Evolutionary conservation across 768 basidiomycete species (phyloP), one percentile per base, ranked within the genome.

Genomic region (Austroboletus festivus): DNA sequence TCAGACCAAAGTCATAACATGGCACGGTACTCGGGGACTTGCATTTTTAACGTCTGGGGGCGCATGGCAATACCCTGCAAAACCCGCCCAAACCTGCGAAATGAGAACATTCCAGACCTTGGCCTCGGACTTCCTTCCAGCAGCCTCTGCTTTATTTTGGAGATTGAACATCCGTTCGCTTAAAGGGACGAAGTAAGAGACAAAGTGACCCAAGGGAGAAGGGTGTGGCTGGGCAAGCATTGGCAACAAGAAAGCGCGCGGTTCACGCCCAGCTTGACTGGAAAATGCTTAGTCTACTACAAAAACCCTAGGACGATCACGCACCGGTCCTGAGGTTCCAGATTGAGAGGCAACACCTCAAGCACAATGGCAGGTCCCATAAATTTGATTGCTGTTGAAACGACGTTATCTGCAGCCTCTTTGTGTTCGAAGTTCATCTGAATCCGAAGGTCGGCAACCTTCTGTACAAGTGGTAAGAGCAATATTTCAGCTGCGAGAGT

Each of bases 41-140:
- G 85, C 93, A 71, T 82, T 70, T 56, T 78, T 72, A 34, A 96
- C 70, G 65, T 97, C 89, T n/a, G 74, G 59, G 12, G 89, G 77
- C 21, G 82, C 82, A 63, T 85, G 82, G 65, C 93, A 95, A 70
- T 98, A 99, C 2, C 93, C 93, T 6, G 83, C 82, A 34, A 98
- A 78, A 21, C 94, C 90, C 21, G 82, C 75, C 96, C 96, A 99
- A 18, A 95, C 82, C 67, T 99, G 96, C 10, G 86, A 84, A 20
- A 97, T 83, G 38, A 98, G 78, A 11, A 95, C 93, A 54, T 82
- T 88, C 91, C 93, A 99, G 31, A 98, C 85, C 68, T 98, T 99
- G 13, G 87, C 89, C 67, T 98, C 93, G 0, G 88, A 83, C 43
- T 77, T 78, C 31, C 83, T 81, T 12, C 79, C 81, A 46, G 85